These are phyloP conservation scores for Lactarius hatsudake DNA, from an alignment of 768 basidiomycete genomes.

Conservation along the genomic window DNA sequence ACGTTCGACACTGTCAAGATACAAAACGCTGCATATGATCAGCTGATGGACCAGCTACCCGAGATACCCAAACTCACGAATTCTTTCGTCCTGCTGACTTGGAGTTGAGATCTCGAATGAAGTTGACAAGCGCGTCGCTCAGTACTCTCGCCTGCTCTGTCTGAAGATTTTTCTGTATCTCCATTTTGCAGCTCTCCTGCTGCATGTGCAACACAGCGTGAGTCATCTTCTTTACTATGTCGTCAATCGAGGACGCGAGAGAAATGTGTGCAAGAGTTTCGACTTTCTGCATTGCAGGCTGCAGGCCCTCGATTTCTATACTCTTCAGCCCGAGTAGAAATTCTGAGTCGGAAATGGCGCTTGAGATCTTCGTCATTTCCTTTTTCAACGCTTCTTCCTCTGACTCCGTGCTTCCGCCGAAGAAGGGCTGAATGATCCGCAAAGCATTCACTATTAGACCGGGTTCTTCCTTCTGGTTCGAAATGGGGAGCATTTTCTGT, in stretches of 20 bases:
- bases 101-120: constrained; percentile 12
- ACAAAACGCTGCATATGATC: background rate
- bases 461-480: background rate
- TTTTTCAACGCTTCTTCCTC: background rate
- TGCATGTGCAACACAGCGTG: constrained; percentile 9
- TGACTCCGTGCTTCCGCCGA: background rate
- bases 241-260: constrained; percentile 4
- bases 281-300: background rate
- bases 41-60: background rate
- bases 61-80: background rate
- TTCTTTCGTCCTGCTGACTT: background rate
- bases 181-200: background rate
- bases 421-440: background rate
- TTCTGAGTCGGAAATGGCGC: background rate
- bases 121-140: background rate
- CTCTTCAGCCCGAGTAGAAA: constrained; percentile 15
- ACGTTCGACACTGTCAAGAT: background rate
- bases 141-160: background rate
- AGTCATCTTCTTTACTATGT: background rate
- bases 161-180: constrained; percentile 1
- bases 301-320: background rate
- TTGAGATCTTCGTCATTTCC: constrained; percentile 9
- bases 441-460: background rate
- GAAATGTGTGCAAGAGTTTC: background rate
- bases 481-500: background rate